phyloP scores from a whole-genome alignment of 2,329 filamentous ascomycete genomes.

The Colletotrichum theobromicola region DNA sequence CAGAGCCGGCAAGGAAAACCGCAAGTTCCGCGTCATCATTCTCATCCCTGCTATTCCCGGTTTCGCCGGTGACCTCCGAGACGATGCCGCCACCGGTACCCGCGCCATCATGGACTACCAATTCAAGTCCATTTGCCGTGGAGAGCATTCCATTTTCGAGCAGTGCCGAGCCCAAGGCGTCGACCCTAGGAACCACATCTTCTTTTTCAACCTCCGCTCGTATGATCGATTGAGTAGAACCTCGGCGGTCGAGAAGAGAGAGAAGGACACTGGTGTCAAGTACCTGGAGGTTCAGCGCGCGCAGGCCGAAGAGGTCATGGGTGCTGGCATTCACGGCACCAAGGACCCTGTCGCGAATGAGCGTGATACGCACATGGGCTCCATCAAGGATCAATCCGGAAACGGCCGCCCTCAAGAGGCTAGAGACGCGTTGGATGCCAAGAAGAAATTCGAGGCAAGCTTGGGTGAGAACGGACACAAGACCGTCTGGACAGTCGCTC shows the following conservation, averaged over 20 bases:
- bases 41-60: conserved; percentile 91
- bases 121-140: conserved; percentile 93
- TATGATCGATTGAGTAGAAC: conserved; percentile 94
- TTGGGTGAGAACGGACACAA: conserved; percentile 40
- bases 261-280: conserved; percentile 80
- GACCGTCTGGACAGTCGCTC: conserved; percentile 61
- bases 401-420: conserved; percentile 30
- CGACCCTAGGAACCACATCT: conserved; percentile 81
- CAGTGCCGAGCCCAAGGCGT: conserved; percentile 75
- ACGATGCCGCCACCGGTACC: conserved; percentile 84
- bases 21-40: conserved; percentile 91
- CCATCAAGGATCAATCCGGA: conserved; percentile 35
- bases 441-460: conserved; percentile 57
- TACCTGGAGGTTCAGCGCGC: conserved; percentile 89
- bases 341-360: conserved; percentile 48
- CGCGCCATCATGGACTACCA: conserved; percentile 98
- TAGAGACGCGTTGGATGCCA: conserved; percentile 49
- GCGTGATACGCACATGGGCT: conserved; percentile 55
- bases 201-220: conserved; percentile 90
- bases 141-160: conserved; percentile 88
- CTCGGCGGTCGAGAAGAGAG: conserved; percentile 72
- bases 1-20: conserved; percentile 76
- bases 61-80: conserved; percentile 88
- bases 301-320: conserved; percentile 88
- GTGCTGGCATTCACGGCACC: conserved; percentile 69